A percentile compares a stretch with the other conserved stretches of the same genome.
Evolutionary conservation across 805 yeast genomes (phyloP).

Genomic region (Candida loeiensis): DNA sequence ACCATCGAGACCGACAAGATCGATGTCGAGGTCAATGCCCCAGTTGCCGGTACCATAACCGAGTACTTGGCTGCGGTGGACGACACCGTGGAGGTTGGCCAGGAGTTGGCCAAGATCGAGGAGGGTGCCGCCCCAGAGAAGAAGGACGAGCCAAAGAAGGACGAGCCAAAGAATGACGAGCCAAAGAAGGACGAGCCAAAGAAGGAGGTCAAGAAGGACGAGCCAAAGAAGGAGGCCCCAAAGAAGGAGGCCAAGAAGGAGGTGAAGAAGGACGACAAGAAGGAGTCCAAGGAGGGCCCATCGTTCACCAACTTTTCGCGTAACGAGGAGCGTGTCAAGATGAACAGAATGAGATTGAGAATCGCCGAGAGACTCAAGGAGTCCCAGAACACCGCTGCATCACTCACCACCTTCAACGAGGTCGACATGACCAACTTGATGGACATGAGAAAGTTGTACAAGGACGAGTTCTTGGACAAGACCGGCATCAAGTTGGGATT

Average conservation of each 20-base stretch:
- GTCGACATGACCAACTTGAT: constrained; percentile 91
- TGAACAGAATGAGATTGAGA: constrained; percentile 99
- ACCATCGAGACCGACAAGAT: constrained; percentile 98
- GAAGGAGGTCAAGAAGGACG: constrained; percentile 30
- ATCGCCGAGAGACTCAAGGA: constrained; percentile 99
- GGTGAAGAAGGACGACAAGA: constrained; percentile 29
- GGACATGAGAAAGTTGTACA: constrained; percentile 93
- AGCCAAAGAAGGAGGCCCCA: constrained; percentile 28
- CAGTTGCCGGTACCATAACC: constrained; percentile 83
- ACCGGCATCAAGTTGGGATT: constrained; percentile 95
- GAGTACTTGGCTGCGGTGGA: constrained; percentile 81
- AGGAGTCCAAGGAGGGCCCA: constrained; percentile 11
- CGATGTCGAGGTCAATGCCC: constrained; percentile 95
- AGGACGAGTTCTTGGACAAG: constrained; percentile 92
- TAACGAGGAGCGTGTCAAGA: constrained; percentile 86
- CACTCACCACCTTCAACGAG: constrained; percentile 96
- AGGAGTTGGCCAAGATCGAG: constrained; percentile 83
- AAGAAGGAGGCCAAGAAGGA: constrained; percentile 23
- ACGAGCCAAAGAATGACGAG: constrained; percentile 33
- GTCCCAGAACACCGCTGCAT: constrained; percentile 98
- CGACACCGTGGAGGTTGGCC: constrained; percentile 94
- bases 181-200: constrained; percentile 27
- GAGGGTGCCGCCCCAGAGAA: constrained; percentile 70
- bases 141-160: constrained; percentile 17
- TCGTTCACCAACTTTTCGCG: constrained; percentile 61